Evolutionary conservation across 2,329 filamentous ascomycete genomes (phyloP).

Genomic region (Fusarium equiseti): DNA sequence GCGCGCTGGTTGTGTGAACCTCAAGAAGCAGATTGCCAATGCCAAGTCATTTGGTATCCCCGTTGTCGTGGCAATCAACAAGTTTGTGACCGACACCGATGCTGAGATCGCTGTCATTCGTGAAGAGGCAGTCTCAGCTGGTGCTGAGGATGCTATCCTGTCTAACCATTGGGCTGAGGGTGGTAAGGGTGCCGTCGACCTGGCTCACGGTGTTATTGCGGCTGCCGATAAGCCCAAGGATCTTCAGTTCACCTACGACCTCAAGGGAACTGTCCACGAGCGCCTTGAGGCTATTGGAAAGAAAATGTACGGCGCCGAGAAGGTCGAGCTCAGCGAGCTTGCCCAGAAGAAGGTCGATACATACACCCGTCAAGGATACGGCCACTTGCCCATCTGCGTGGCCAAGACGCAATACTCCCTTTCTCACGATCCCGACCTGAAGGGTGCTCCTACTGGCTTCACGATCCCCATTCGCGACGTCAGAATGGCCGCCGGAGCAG

Average conservation of each 20-base stretch:
- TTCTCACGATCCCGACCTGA: conserved; percentile 90
- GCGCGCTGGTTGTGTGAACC: conserved; percentile 89
- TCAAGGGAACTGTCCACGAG: conserved; percentile 83
- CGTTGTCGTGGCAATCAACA: conserved; percentile 97
- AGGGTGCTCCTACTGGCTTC: conserved; percentile 95
- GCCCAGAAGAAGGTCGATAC: conserved; percentile 97
- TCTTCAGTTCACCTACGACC: conserved; percentile 87
- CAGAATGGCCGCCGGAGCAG: conserved; percentile 91
- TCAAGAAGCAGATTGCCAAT: conserved; percentile 95
- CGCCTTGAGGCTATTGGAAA: conserved; percentile 92
- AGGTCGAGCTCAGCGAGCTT: conserved; percentile 92
- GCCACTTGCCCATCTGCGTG: conserved; percentile 93
- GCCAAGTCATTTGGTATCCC: conserved; percentile 90
- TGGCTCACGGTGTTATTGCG: conserved; percentile 87
- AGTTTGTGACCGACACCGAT: conserved; percentile 92
- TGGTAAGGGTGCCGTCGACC: conserved; percentile 87
- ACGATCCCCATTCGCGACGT: conserved; percentile 96
- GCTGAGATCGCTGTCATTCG: conserved; percentile 90
- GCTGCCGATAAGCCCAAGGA: conserved; percentile 86
- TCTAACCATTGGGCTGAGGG: conserved; percentile 98
- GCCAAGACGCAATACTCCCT: conserved; percentile 99
- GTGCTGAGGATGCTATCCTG: conserved; percentile 91
- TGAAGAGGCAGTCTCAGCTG: conserved; percentile 90
- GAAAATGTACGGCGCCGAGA: conserved; percentile 92
- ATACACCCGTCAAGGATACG: conserved; percentile 92